Percentiles rank a stretch among this genome's conserved stretches.
Evolutionary conservation across 148 eudicot genomes (phyloP).

Genomic region (Fagopyrum esculentum): DNA sequence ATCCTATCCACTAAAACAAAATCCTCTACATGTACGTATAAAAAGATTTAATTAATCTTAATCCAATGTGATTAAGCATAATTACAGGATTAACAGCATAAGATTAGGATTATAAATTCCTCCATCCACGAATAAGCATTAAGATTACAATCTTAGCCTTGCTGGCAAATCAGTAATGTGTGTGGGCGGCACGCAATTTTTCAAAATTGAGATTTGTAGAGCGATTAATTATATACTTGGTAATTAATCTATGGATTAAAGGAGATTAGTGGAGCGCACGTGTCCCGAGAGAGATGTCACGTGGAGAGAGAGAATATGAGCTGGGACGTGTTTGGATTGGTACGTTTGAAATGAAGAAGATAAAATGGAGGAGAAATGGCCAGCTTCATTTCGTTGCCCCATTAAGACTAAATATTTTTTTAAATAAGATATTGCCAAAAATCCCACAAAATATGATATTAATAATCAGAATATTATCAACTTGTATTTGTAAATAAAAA

Average conservation of each 20-base stretch:
- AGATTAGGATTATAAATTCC: neutral
- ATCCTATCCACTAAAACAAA: neutral
- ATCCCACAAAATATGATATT: neutral
- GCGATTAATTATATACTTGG: neutral
- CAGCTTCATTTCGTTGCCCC: neutral
- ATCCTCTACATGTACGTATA: neutral
- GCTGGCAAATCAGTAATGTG: neutral
- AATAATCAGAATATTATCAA: neutral
- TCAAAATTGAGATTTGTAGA: neutral
- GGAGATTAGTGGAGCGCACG: neutral
- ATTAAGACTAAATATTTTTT: neutral
- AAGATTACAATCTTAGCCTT: neutral
- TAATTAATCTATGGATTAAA: neutral
- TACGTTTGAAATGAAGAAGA: neutral
- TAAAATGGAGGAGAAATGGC: conserved; percentile 1
- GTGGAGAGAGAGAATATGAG: conserved; percentile 3
- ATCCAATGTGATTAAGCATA: neutral
- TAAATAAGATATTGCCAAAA: neutral
- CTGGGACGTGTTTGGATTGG: conserved; percentile 3
- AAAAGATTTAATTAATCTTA: neutral
- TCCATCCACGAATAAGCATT: neutral
- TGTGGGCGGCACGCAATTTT: neutral
- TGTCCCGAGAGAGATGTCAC: neutral
- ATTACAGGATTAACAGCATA: neutral
- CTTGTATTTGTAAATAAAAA: no score